Percentiles rank a stretch among this genome's conserved stretches.
Conservation (phyloP, 805 yeast genomes). For the Candida lessepsii region DNA sequence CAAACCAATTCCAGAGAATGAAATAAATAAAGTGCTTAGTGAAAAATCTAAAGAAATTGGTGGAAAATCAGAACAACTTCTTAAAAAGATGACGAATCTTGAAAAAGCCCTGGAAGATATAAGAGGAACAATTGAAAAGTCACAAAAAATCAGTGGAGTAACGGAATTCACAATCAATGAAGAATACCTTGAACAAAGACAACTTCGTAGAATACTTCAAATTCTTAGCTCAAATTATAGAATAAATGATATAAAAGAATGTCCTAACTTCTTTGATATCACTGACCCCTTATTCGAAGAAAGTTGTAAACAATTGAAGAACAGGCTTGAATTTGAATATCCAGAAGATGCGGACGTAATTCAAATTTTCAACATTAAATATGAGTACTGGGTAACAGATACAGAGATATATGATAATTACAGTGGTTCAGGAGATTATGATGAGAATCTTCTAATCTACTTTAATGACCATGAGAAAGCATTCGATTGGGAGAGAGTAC, state of each 20-base stretch:
- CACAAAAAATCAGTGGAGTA: too few species aligned
- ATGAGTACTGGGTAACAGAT: slow-evolving; percentile 9
- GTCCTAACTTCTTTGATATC: slow-evolving; percentile 8
- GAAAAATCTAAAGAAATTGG: too few species aligned
- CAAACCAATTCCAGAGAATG: too few species aligned
- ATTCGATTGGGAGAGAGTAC: slow-evolving; percentile 11
- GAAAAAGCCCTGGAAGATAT: too few species aligned
- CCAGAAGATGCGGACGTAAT: not conserved
- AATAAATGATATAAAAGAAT: slow-evolving; percentile 9
- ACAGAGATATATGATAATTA: slow-evolving; percentile 1
- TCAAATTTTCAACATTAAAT: slow-evolving; percentile 12
- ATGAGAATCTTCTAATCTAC: not conserved
- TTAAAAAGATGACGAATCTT: too few species aligned
- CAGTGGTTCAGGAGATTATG: too few species aligned
- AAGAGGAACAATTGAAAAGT: too few species aligned
- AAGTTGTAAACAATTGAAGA: not conserved
- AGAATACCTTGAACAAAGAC: slow-evolving; percentile 5
- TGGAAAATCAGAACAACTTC: too few species aligned
- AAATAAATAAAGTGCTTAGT: too few species aligned
- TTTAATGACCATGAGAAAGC: not conserved
- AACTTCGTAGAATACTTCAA: not conserved
- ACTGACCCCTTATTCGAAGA: slow-evolving; percentile 11
- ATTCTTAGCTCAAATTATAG: slow-evolving; percentile 6
- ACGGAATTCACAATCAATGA: too few species aligned
- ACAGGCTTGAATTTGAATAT: not conserved